These are phyloP conservation scores for Tuctoria greenei DNA, from an alignment of 176 grass and related monocot genomes.

Conservation along the genomic window DNA sequence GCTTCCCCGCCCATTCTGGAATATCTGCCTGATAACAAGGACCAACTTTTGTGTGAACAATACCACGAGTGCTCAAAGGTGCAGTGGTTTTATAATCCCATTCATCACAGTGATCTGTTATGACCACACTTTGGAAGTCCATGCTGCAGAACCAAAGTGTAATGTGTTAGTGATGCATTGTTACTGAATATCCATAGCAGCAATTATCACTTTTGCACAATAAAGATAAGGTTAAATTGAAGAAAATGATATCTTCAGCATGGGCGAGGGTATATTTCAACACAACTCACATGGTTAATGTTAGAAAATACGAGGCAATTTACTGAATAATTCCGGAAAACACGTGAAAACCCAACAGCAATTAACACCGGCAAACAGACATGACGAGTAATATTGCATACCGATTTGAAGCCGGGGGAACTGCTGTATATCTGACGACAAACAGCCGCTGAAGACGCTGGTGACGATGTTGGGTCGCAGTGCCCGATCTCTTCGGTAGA, in stretches of 20 bases:
- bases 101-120: not conserved
- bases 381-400: no score
- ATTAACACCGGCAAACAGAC: no score
- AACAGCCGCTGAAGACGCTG: no score
- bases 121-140: constrained; percentile 25
- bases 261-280: no score
- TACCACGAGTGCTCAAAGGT: not conserved
- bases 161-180: not conserved
- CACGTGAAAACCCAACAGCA: no score
- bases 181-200: not conserved
- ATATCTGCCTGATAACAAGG: constrained; percentile 42
- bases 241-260: not conserved
- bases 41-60: not conserved
- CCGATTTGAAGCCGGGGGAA: no score
- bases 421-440: no score
- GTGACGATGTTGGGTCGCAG: no score
- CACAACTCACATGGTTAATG: no score
- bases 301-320: no score
- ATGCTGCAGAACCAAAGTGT: not conserved
- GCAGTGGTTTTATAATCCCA: constrained; percentile 22
- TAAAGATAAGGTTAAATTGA: not conserved
- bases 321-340: no score
- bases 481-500: no score
- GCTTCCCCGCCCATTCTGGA: constrained; percentile 49
- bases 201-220: not conserved